A percentile compares a stretch with the other conserved stretches of the same genome.
These are phyloP conservation scores for Suhomyces bokatorum DNA, from an alignment of 1,139 yeast species.

Conservation along the genomic window DNA sequence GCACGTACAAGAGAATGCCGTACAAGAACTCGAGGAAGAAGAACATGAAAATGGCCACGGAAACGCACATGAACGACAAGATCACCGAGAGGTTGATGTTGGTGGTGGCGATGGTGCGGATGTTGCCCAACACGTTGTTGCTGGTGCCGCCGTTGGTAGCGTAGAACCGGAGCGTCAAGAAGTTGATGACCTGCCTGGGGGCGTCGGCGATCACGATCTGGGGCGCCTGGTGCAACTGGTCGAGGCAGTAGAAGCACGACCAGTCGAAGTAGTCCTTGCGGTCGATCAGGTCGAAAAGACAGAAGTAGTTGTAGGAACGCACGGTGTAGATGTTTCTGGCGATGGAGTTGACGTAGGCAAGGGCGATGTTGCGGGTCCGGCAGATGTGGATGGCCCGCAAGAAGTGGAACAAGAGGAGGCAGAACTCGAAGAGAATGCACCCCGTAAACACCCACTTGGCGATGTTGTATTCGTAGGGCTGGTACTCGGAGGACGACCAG, in stretches of 20 bases:
- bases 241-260: conserved; percentile 66
- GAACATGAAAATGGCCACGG: conserved; percentile 72
- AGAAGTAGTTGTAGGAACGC: conserved; percentile 61
- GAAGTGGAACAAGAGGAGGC: conserved; percentile 58
- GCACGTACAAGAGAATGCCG: conserved; percentile 58
- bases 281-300: conserved; percentile 70
- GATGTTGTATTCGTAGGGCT: conserved; percentile 55
- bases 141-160: conserved; percentile 49
- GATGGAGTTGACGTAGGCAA: conserved; percentile 66
- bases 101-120: conserved; percentile 57
- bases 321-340: conserved; percentile 61
- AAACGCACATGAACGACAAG: conserved; percentile 71
- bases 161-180: conserved; percentile 62
- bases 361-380: conserved; percentile 64
- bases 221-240: conserved; percentile 65
- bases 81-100: conserved; percentile 69
- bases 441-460: conserved; percentile 84
- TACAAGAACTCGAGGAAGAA: conserved; percentile 61
- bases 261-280: conserved; percentile 67
- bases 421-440: conserved; percentile 75
- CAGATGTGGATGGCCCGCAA: conserved; percentile 60
- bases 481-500: conserved; percentile 64
- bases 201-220: conserved; percentile 73
- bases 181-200: conserved; percentile 87
- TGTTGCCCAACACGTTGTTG: conserved; percentile 51